Base-by-base conservation (phyloP, 1,284 basidiomycete species). In the Veloboletus limbatus region DNA sequence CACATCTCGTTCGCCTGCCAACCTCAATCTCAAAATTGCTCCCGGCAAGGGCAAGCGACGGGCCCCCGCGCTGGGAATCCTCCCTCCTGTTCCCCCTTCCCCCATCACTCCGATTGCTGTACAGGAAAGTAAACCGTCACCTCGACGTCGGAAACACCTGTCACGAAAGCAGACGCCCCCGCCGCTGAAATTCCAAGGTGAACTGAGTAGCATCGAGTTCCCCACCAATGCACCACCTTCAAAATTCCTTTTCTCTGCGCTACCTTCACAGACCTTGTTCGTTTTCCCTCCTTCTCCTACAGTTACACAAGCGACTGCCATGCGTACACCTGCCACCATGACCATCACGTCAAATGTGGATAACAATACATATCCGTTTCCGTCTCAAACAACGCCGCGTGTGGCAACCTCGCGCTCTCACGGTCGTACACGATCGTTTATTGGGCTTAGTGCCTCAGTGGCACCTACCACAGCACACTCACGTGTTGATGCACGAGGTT, bases 251-350 rank as follows among this genome's bases (percentile, higher is more conserved):
- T 24, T 47, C 13, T 49, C 60, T 38, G 57, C 64, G 52, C 69
- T 72, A 51, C 78, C 79, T 22, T 78, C 85, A 1, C 88, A 90
- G 62, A 91, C 87, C 0, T 71, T 91, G 38, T 90, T 91, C 57
- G 82, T 91, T 31, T 91, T 91, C 61, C 88, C 88, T 3, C 86
- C 88, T 28, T 88, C 86, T 11, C 86, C 87, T 8, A 84, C 79
- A 7, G 62, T 67, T 45, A 43, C 76, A 47, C 72, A 71, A 48
- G 39, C 48, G 42, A 73, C 78, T 33, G 41, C 56, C 43, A 51
- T 52, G 32, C 77, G 80, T 37, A 89, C 80, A 48, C 85, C 82
- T 36, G 83, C 79, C 53, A 90, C 81, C 37, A 82, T 83, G 75
- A 88, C 81, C 41, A 69, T 88, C 52, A 89, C 76, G 51, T 86